Conservation (phyloP, 345 rosid species). For the Sisymbrium altissimum region DNA sequence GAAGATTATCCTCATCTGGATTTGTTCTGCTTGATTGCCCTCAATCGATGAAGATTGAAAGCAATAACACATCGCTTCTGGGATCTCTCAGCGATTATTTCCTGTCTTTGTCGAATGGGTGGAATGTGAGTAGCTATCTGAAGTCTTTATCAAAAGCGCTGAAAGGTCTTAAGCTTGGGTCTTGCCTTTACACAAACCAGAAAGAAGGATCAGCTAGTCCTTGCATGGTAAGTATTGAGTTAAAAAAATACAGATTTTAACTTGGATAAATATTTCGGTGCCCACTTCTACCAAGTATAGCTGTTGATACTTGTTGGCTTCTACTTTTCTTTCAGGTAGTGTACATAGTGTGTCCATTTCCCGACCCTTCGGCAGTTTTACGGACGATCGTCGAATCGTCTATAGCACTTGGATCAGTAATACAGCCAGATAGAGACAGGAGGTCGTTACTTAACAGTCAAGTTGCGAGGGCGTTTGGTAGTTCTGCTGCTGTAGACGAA, state of each 20-base stretch:
- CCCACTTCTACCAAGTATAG: constrained; percentile 12
- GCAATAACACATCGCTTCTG: constrained; percentile 83
- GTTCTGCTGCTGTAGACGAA: constrained; percentile 85
- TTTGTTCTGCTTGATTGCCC: constrained; percentile 95
- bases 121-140: constrained; percentile 94
- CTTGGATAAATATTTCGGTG: not conserved
- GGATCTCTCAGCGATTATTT: constrained; percentile 98
- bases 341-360: constrained; percentile 98
- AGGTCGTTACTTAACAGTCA: constrained; percentile 64
- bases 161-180: constrained; percentile 72
- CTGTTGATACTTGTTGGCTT: constrained; percentile 20
- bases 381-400: constrained; percentile 86
- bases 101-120: constrained; percentile 94
- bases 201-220: constrained; percentile 83
- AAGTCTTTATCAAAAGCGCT: constrained; percentile 90
- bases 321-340: constrained; percentile 55
- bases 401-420: constrained; percentile 74
- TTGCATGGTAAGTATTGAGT: constrained; percentile 59
- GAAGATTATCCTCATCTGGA: constrained; percentile 66
- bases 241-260: constrained; percentile 2
- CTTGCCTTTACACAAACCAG: constrained; percentile 55
- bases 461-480: constrained; percentile 84
- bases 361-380: constrained; percentile 89
- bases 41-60: constrained; percentile 96
- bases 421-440: constrained; percentile 69